A percentile compares a stretch with the other conserved stretches of the same genome.
phyloP scores from a whole-genome alignment of 2,329 filamentous ascomycete genomes.

The Diaporthe vexans region DNA sequence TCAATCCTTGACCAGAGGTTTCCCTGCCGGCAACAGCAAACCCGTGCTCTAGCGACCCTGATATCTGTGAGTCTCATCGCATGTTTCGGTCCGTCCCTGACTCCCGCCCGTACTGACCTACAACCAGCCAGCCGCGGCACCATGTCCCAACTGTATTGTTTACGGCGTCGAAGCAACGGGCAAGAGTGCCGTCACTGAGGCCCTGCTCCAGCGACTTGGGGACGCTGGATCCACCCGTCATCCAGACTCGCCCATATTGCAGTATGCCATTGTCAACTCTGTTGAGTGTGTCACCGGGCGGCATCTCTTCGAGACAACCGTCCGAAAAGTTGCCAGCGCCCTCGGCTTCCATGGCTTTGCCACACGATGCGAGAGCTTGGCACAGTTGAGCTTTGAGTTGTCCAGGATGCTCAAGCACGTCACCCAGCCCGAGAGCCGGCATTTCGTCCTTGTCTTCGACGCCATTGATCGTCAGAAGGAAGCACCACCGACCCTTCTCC shows the following conservation, averaged over 20 bases:
- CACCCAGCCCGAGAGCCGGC: constrained; percentile 55
- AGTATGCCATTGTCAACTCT: constrained; percentile 75
- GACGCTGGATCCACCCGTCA: constrained; percentile 57
- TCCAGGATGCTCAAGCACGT: constrained; percentile 70
- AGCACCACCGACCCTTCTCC: constrained; percentile 81
- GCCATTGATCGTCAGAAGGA: constrained; percentile 89
- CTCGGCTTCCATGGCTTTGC: constrained; percentile 53
- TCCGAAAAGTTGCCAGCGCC: constrained; percentile 70
- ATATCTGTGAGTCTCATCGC: constrained; percentile 59
- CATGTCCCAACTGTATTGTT: constrained; percentile 80
- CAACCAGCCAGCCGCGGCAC: constrained; percentile 73
- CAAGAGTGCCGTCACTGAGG: constrained; percentile 79
- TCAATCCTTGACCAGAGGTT: constrained; percentile 62
- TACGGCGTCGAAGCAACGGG: constrained; percentile 91
- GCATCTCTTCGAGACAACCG: constrained; percentile 81
- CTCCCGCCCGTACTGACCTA: constrained; percentile 42
- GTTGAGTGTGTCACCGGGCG: constrained; percentile 83
- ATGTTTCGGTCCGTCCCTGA: neutral
- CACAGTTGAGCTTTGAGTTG: constrained; percentile 81
- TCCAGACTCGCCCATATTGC: constrained; percentile 65
- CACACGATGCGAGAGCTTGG: constrained; percentile 81
- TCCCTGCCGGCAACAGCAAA: constrained; percentile 71
- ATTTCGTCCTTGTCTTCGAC: constrained; percentile 89
- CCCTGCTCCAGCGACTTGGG: constrained; percentile 68
- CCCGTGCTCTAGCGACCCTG: constrained; percentile 69